Base-by-base conservation (phyloP, 2,329 filamentous ascomycete species). In the Hypocrella siamensis region DNA sequence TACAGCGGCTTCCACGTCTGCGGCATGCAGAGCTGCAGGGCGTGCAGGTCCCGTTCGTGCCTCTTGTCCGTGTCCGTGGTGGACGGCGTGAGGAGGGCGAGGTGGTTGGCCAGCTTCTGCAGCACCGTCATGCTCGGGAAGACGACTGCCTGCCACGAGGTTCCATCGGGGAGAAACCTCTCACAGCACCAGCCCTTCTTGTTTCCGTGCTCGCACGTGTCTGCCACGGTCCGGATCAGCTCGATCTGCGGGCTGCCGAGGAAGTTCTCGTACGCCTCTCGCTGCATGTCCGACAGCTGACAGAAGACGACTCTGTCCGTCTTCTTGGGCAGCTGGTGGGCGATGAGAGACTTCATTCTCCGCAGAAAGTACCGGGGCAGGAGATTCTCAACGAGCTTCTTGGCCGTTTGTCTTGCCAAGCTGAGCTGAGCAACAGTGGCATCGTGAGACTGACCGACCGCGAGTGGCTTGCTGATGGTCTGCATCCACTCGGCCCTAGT, bases 231-330 rank as follows among this genome's bases (percentile, higher is more conserved):
- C 29, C 75, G 77, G 40, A 98, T 76, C 28, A 71, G 64, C 2
- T 71, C 58, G 3, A 90, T 69, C 6, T 79, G 66, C 3, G 78
- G 70, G 37, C 79, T 80, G 11, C 38, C 34, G n/a, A 93, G 58
- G 33, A 90, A 80, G 24, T 76, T 79, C 42, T 84, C 70, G 49
- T 98, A 98, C 1, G 86, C 88, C 19, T 77, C 68, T 10, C 70
- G 68, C 52, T 98, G 90, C 0, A 76, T 69, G 4, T 79, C 70
- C 0, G 86, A 93, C 15, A 98, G 65, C 2, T 85, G 85, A 43
- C 90, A 98, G 48, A 98, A 98, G 4, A 96, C 84, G 1, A 96
- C 86, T 33, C 79, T 75, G 50, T 98, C 90, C 21, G 73, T 86
- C 63, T 98, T 98, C 56, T 85, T 93, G 0, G 90, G 90, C 6